These are phyloP conservation scores for Ogataea wickerhamii DNA, from an alignment of 805 yeast genomes.

Conservation along the genomic window DNA sequence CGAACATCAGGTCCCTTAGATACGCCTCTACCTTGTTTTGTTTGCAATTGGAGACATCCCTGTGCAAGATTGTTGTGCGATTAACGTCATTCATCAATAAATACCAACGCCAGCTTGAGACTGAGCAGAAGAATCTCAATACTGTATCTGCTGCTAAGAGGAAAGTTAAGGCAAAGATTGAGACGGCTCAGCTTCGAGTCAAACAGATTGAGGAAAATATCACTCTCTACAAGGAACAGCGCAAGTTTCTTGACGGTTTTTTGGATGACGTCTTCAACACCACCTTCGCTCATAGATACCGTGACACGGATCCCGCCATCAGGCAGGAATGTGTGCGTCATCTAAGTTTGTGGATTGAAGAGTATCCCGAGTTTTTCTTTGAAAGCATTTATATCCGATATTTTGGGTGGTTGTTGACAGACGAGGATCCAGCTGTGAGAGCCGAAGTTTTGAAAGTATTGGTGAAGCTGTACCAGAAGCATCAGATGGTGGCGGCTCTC, in stretches of 20 bases:
- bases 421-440: conserved; percentile 57
- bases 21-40: conserved; percentile 59
- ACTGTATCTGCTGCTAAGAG: conserved; percentile 29
- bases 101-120: conserved; percentile 41
- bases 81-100: conserved; percentile 38
- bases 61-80: conserved; percentile 48
- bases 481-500: conserved; percentile 54
- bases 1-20: conserved; percentile 68
- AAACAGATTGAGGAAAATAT: conserved; percentile 44
- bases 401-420: conserved; percentile 84
- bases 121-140: conserved; percentile 23
- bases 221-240: conserved; percentile 42
- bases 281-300: conserved; percentile 70
- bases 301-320: conserved; percentile 71
- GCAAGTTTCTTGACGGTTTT: conserved; percentile 50
- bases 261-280: conserved; percentile 64
- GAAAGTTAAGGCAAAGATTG: conserved; percentile 31
- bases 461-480: conserved; percentile 42
- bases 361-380: conserved; percentile 66
- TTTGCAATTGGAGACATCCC: conserved; percentile 54
- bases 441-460: conserved; percentile 59
- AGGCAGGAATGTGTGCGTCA: conserved; percentile 64
- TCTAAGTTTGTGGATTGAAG: conserved; percentile 69
- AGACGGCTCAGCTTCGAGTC: conserved; percentile 38
- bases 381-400: conserved; percentile 69